Conservation (phyloP, 176 grass and related monocot genomes). For the Oryza meyeriana region DNA sequence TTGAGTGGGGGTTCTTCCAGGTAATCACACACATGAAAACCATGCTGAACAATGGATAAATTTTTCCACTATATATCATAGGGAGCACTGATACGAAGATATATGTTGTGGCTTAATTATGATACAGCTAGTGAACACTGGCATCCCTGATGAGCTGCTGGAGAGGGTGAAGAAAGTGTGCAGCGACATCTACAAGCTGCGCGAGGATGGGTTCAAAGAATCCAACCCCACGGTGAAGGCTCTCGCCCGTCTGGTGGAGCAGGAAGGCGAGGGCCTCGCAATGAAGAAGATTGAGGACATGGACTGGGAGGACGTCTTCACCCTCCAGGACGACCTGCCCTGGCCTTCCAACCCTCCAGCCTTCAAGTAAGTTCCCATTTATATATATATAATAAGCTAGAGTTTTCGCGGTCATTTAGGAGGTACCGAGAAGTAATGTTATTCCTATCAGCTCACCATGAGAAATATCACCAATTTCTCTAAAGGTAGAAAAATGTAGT, state of each 20-base stretch:
- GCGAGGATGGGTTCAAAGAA: constrained; percentile 55
- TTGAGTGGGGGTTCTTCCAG: constrained; percentile 93
- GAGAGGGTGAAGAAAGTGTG: constrained; percentile 90
- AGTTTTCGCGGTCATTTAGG: too few species aligned
- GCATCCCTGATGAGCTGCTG: constrained; percentile 74
- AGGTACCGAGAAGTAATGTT: too few species aligned
- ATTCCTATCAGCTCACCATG: too few species aligned
- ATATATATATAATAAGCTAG: neutral
- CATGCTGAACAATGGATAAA: neutral
- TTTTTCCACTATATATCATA: neutral
- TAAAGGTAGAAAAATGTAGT: neutral
- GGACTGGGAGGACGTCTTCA: constrained; percentile 88
- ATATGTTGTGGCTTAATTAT: neutral
- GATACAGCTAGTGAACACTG: constrained; percentile 71
- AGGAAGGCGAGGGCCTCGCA: constrained; percentile 29
- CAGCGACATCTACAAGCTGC: constrained; percentile 64
- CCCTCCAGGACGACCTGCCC: constrained; percentile 60
- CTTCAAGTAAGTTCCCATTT: constrained; percentile 48
- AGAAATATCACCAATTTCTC: neutral
- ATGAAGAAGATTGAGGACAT: constrained; percentile 35
- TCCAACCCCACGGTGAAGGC: constrained; percentile 36
- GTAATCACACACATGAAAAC: constrained; percentile 7
- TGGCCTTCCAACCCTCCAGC: constrained; percentile 75
- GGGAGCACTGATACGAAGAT: neutral
- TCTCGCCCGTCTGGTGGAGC: constrained; percentile 27